Evolutionary conservation across 768 basidiomycete species (phyloP).

Genomic region (Suillus bovinus): DNA sequence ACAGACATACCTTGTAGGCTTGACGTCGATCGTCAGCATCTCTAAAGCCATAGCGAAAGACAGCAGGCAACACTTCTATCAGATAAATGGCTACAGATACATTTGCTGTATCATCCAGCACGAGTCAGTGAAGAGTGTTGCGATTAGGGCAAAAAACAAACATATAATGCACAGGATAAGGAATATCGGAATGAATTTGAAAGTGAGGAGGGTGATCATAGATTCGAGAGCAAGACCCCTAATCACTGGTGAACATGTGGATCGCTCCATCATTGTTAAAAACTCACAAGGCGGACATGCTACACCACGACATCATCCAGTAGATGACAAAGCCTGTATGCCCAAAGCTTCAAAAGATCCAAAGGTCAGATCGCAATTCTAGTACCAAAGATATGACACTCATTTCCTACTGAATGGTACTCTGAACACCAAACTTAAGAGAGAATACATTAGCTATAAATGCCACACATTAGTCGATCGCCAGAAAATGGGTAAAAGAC

Average conservation of each 20-base stretch:
- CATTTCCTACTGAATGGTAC: conserved; percentile 52
- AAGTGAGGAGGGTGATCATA: conserved; percentile 54
- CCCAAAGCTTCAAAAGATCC: conserved; percentile 39
- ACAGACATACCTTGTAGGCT: too few relatives aligned
- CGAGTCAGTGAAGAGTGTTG: background rate
- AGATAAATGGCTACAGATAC: conserved; percentile 62
- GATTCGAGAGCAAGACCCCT: conserved; percentile 66
- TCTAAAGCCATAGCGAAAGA: conserved; percentile 70
- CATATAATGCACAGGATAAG: conserved; percentile 66
- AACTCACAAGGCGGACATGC: conserved; percentile 56
- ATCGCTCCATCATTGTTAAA: background rate
- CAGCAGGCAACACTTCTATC: conserved; percentile 52
- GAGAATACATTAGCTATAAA: conserved; percentile 53
- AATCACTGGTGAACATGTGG: conserved; percentile 3
- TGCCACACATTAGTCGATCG: background rate
- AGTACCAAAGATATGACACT: conserved; percentile 15
- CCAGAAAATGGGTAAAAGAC: conserved; percentile 14
- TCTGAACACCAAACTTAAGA: conserved; percentile 60
- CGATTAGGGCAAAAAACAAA: conserved; percentile 26
- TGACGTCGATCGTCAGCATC: too few relatives aligned
- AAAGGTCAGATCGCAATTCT: background rate
- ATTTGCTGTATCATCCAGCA: conserved; percentile 41
- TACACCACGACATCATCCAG: conserved; percentile 65
- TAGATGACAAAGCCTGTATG: conserved; percentile 57
- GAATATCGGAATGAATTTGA: conserved; percentile 57